Evolutionary conservation across 1,284 basidiomycete genomes (phyloP).

Genomic region (Melampsora occidentalis): DNA sequence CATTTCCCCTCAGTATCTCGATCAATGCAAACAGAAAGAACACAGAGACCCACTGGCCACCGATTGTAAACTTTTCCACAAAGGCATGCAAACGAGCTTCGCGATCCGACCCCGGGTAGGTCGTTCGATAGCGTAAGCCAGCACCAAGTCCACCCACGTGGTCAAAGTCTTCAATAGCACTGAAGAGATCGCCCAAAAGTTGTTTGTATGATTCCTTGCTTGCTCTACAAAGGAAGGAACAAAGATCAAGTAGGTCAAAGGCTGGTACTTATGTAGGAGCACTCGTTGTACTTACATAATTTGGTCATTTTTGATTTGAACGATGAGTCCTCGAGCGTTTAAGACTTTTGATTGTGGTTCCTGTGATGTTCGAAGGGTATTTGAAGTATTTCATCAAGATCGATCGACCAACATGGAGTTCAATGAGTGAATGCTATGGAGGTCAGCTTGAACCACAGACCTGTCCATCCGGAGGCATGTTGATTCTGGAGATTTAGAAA

Average conservation of each 20-base stretch:
- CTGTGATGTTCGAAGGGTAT: no score
- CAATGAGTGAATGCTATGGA: no score
- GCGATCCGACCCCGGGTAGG: slow-evolving; percentile 11
- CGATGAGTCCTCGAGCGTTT: background rate
- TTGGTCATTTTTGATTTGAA: slow-evolving; percentile 6
- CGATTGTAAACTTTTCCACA: slow-evolving; percentile 17
- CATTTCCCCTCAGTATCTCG: background rate
- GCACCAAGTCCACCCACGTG: slow-evolving; percentile 30
- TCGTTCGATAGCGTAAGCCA: slow-evolving; percentile 8
- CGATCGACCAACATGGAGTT: no score
- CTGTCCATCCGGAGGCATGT: no score
- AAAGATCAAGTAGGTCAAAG: background rate
- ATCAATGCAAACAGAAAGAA: background rate
- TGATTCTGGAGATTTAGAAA: no score
- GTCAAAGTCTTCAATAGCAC: slow-evolving; percentile 28
- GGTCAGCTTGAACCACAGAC: no score
- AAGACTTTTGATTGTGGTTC: no score
- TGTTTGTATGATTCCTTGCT: slow-evolving; percentile 21
- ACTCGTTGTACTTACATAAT: background rate
- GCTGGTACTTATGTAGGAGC: no score
- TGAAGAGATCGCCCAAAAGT: slow-evolving; percentile 29
- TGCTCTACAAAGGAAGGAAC: background rate
- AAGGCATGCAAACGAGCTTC: slow-evolving; percentile 33
- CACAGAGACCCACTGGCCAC: slow-evolving; percentile 1
- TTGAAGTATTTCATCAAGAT: no score